phyloP scores from a whole-genome alignment of 2,329 filamentous ascomycete species.

The Penicillium hordei region DNA sequence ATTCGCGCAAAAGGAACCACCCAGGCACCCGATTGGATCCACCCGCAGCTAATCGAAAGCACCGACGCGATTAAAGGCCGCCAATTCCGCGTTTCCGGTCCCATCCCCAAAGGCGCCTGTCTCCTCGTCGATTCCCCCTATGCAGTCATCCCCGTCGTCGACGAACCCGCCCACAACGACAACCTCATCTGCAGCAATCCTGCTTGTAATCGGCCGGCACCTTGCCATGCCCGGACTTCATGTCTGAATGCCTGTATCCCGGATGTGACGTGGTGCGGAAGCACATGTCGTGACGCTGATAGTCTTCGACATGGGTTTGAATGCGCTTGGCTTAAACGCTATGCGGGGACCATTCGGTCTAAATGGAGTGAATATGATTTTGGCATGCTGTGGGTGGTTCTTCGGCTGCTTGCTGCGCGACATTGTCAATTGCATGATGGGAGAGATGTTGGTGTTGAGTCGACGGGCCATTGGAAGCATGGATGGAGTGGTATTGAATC shows the following conservation, averaged over 20 bases:
- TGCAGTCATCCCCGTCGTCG: constrained; percentile 33
- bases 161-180: constrained; percentile 25
- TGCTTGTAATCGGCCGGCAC: constrained; percentile 26
- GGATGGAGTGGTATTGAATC: constrained; percentile 30
- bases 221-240: constrained; percentile 2
- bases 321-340: constrained; percentile 33
- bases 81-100: constrained; percentile 29
- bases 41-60: constrained; percentile 30
- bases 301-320: constrained; percentile 30
- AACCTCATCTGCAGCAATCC: constrained; percentile 33
- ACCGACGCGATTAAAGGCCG: constrained; percentile 32
- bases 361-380: constrained; percentile 36
- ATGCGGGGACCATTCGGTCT: constrained; percentile 22
- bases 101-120: constrained; percentile 27
- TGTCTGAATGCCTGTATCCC: constrained; percentile 27
- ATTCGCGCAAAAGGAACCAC: constrained; percentile 12
- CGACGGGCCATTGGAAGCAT: constrained; percentile 9
- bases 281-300: constrained; percentile 24
- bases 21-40: constrained; percentile 26
- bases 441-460: neutral
- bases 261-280: constrained; percentile 33
- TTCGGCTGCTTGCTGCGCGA: constrained; percentile 31
- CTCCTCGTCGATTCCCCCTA: constrained; percentile 34
- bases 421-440: constrained; percentile 2
- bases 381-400: constrained; percentile 38